phyloP scores from a whole-genome alignment of 1,139 yeast genomes.

The Yamadazyma membranifaciens region DNA sequence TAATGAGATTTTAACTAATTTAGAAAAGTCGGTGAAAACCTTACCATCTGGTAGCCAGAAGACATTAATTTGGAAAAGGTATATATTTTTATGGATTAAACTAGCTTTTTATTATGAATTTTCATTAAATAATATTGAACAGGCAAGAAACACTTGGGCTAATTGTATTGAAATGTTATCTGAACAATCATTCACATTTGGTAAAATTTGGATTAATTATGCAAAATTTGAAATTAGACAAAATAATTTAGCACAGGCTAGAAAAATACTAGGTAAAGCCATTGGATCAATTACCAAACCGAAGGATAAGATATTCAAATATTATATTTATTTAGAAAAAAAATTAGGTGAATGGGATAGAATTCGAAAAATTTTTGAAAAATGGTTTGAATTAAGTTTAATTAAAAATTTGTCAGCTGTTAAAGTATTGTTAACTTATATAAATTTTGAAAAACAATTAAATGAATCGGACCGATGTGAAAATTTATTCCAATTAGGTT shows the following conservation, averaged over 20 bases:
- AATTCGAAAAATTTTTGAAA: slow-evolving; percentile 70
- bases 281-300: slow-evolving; percentile 51
- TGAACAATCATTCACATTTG: slow-evolving; percentile 59
- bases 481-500: slow-evolving; percentile 58
- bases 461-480: slow-evolving; percentile 72
- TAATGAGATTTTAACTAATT: slow-evolving; percentile 32
- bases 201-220: slow-evolving; percentile 69
- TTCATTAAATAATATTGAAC: slow-evolving; percentile 36
- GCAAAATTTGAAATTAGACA: slow-evolving; percentile 77
- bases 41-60: slow-evolving; percentile 31
- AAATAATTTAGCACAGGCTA: slow-evolving; percentile 44
- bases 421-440: slow-evolving; percentile 44
- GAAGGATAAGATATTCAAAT: slow-evolving; percentile 56
- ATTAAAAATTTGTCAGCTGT: slow-evolving; percentile 37
- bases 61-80: slow-evolving; percentile 64
- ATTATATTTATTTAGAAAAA: slow-evolving; percentile 61
- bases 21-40: slow-evolving; percentile 42
- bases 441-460: slow-evolving; percentile 63
- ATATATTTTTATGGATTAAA: slow-evolving; percentile 67
- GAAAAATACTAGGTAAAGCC: slow-evolving; percentile 71
- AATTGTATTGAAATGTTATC: slow-evolving; percentile 53
- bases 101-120: slow-evolving; percentile 67
- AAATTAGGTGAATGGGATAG: slow-evolving; percentile 73
- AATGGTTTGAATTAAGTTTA: slow-evolving; percentile 58
- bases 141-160: slow-evolving; percentile 53